Base-by-base conservation (phyloP, 805 yeast species). In the Wickerhamomyces canadensis region DNA sequence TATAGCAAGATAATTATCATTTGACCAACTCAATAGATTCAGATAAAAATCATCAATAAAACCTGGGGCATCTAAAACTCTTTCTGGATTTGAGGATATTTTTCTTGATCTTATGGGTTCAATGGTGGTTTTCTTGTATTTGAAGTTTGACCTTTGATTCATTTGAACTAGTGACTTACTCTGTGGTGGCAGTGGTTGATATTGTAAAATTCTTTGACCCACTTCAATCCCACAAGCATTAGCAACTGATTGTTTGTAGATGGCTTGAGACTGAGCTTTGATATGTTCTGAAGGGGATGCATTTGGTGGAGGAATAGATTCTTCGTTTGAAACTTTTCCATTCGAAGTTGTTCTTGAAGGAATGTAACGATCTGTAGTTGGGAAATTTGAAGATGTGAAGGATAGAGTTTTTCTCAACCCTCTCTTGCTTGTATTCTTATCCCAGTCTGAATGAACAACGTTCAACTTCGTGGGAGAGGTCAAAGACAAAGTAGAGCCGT, bases 21-120 rank as follows among this genome's bases (percentile, higher is more conserved):
- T 65, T 7, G 96, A 88, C 98, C 98, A 93, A 43, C 88, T 78
- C 36, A 93, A 60, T 28, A 91, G 67, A 54, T 88, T 88, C 37
- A 88, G 69, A 58, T 91, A 93, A 59, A 88, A 93, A 63, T 93
- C 98, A 60, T 93, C 96, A 17, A 82, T 72, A 40, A 89, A 72
- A 0, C 96, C 96, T 0, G 98, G 98, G 0, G 98, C 98, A 62
- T 93, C 98, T 28, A 93, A 68, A 1, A 93, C 95, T 45, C 95
- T 74, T 47, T 86, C 96, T 1, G 98, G 98, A 24, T 86, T 84
- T 0, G 86, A 77, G 19, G 94, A 86, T 33, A 93, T 72, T 49
- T 79, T 80, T 47, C 95, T 77, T 34, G 85, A 74, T 51, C 88
- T 68, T 14, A 84, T 78, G 26, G 78, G 70, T 5, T 82, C 84